These are phyloP conservation scores for Aristolochia fimbriata DNA, from an alignment of 164 flowering plant genomes.

Conservation along the genomic window DNA sequence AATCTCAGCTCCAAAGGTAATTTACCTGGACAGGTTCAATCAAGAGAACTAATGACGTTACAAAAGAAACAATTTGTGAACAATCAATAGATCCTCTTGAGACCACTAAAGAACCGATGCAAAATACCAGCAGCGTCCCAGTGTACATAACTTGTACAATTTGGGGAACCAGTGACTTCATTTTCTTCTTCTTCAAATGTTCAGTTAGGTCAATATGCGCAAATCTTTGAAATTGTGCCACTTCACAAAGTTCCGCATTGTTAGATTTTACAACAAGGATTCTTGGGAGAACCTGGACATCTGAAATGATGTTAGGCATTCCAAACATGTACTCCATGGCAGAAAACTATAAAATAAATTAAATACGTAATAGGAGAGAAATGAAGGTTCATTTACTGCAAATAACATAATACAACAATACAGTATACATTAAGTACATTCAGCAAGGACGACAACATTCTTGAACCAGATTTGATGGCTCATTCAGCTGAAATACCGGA, in stretches of 20 bases:
- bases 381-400: too few relatives aligned
- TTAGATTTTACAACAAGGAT: slow-evolving; percentile 86
- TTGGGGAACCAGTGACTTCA: slow-evolving; percentile 86
- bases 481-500: too few relatives aligned
- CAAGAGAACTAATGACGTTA: slow-evolving; percentile 65
- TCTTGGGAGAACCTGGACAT: slow-evolving; percentile 68
- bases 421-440: too few relatives aligned
- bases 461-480: too few relatives aligned
- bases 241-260: slow-evolving; percentile 63
- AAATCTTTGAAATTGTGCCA: slow-evolving; percentile 55
- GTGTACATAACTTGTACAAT: slow-evolving; percentile 54
- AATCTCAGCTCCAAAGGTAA: not conserved
- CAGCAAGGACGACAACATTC: too few relatives aligned
- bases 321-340: not conserved
- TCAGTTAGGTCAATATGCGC: slow-evolving; percentile 47
- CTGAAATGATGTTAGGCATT: not conserved
- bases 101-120: slow-evolving; percentile 43
- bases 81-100: slow-evolving; percentile 52
- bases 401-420: too few relatives aligned
- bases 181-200: slow-evolving; percentile 59
- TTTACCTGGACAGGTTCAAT: slow-evolving; percentile 84
- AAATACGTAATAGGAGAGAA: too few relatives aligned
- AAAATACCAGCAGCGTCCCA: slow-evolving; percentile 41
- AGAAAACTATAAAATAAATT: too few relatives aligned
- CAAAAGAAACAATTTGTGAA: slow-evolving; percentile 51